phyloP scores from a whole-genome alignment of 2,329 filamentous ascomycete genomes.

The Diaporthe sp. region DNA sequence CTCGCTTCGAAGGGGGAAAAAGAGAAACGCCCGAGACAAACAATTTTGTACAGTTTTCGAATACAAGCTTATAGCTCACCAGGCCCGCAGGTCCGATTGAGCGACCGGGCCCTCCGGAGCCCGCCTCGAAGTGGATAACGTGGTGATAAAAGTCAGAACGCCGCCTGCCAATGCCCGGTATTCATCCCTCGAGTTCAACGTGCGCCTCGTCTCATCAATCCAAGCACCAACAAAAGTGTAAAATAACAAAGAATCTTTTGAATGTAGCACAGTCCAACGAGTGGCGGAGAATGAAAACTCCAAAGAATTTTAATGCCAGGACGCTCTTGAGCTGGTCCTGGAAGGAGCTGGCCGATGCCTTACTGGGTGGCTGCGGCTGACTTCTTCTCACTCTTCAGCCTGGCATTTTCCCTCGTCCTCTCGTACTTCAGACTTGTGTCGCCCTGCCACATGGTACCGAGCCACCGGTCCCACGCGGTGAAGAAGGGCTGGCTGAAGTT shows the following conservation, averaged over 20 bases:
- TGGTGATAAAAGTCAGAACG: constrained; percentile 16
- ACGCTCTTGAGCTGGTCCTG: neutral
- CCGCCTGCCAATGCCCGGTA: constrained; percentile 27
- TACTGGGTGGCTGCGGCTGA: constrained; percentile 39
- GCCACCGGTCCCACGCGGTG: constrained; percentile 90
- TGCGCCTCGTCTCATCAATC: constrained; percentile 25
- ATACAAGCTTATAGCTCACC: neutral
- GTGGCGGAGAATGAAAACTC: neutral
- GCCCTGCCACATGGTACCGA: constrained; percentile 87
- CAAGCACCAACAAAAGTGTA: constrained; percentile 18
- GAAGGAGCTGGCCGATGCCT: neutral
- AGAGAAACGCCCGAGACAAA: neutral
- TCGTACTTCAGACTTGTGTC: constrained; percentile 61
- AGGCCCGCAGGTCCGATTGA: neutral
- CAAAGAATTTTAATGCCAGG: neutral
- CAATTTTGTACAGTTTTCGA: constrained; percentile 21
- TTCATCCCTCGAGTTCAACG: constrained; percentile 17
- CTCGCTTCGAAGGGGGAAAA: neutral
- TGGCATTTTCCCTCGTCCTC: constrained; percentile 50
- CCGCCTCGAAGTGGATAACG: neutral
- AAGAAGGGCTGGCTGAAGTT: constrained; percentile 95
- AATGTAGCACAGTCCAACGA: constrained; percentile 14
- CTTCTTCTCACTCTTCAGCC: constrained; percentile 56
- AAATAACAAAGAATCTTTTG: neutral
- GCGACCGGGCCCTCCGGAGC: neutral